Evolutionary conservation across 306 rosid genomes (phyloP).

Genomic region (Vigna mungo): DNA sequence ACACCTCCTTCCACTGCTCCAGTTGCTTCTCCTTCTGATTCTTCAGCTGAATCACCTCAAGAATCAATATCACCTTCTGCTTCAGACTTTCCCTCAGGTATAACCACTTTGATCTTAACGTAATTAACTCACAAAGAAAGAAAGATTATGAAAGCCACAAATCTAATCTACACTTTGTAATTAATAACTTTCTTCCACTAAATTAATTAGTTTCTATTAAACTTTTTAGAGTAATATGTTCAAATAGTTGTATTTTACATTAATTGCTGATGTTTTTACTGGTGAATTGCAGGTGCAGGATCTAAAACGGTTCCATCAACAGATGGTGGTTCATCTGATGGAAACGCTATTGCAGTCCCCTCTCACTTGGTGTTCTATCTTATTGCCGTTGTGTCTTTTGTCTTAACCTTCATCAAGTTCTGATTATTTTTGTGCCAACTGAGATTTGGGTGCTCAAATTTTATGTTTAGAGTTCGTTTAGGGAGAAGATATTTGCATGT

Average conservation of each 20-base stretch:
- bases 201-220: too few species aligned
- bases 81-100: slow-evolving; percentile 61
- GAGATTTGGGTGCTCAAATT: slow-evolving; percentile 20
- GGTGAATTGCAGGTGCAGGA: slow-evolving; percentile 51
- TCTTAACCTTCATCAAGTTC: slow-evolving; percentile 45
- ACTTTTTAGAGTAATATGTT: too few species aligned
- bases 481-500: neutral
- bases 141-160: too few species aligned
- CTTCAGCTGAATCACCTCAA: slow-evolving; percentile 56
- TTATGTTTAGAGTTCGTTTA: neutral
- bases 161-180: neutral
- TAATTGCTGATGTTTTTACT: too few species aligned
- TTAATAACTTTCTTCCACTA: too few species aligned
- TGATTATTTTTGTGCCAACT: slow-evolving; percentile 43
- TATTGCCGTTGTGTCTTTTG: slow-evolving; percentile 47
- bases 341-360: slow-evolving; percentile 49
- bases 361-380: slow-evolving; percentile 45
- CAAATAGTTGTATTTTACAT: too few species aligned
- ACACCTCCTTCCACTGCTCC: slow-evolving; percentile 57
- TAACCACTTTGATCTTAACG: neutral
- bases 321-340: slow-evolving; percentile 54
- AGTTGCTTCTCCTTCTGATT: slow-evolving; percentile 51
- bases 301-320: slow-evolving; percentile 64
- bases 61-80: slow-evolving; percentile 53
- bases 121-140: neutral